Evolutionary conservation across 2,329 filamentous ascomycete species (phyloP).

Genomic region (Microcera coccophila): DNA sequence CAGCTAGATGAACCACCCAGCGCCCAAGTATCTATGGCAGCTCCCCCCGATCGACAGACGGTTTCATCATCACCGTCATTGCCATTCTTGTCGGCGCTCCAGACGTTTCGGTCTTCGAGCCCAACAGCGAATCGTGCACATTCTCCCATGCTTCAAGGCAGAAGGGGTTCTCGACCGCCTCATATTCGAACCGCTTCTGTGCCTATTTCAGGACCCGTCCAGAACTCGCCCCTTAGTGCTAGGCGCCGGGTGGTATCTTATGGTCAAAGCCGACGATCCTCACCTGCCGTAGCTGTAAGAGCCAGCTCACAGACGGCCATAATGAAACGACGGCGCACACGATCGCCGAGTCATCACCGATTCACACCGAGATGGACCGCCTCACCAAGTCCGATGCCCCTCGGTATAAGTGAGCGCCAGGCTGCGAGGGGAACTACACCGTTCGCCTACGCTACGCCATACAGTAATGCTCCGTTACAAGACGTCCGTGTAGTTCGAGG

Average conservation of each 20-base stretch:
- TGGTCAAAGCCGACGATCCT: constrained; percentile 32
- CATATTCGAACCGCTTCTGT: constrained; percentile 52
- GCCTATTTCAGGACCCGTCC: constrained; percentile 39
- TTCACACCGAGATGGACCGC: constrained; percentile 56
- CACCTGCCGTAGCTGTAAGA: constrained; percentile 28
- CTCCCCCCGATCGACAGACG: constrained; percentile 39
- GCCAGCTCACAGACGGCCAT: constrained; percentile 28
- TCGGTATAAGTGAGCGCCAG: constrained; percentile 33
- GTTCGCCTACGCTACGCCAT: constrained; percentile 71
- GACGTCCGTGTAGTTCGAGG: constrained; percentile 35
- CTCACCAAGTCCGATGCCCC: constrained; percentile 43
- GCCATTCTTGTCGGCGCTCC: constrained; percentile 22
- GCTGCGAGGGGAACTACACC: constrained; percentile 48
- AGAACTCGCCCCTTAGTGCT: constrained; percentile 38
- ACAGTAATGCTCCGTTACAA: constrained; percentile 57
- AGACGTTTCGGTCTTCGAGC: constrained; percentile 29
- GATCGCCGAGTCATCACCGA: constrained; percentile 53
- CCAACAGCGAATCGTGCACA: constrained; percentile 34
- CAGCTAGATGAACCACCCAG: constrained; percentile 57
- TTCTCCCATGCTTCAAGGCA: constrained; percentile 39
- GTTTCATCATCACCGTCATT: constrained; percentile 41
- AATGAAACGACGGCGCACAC: constrained; percentile 51
- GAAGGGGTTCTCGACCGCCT: constrained; percentile 43
- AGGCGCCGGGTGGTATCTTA: constrained; percentile 47
- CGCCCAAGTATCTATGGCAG: constrained; percentile 40